These are phyloP conservation scores for Pythium dissimile DNA, from an alignment of 352 stramenopile species.

Conservation along the genomic window DNA sequence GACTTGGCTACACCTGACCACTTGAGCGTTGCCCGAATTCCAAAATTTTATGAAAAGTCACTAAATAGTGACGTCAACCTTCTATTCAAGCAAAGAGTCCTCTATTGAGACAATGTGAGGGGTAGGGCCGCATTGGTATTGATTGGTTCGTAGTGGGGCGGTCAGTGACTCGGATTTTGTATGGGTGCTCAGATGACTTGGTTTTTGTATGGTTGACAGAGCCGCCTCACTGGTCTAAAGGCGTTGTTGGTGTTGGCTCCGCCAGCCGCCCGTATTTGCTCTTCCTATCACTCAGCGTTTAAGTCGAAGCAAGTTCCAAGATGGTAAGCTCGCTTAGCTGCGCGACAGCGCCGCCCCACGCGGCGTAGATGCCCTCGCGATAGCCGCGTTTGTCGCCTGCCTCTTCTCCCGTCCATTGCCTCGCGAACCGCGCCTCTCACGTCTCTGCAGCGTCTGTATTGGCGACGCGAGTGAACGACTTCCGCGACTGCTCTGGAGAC, in stretches of 20 bases:
- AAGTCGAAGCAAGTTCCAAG: slow-evolving; percentile 84
- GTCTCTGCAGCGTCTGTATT: slow-evolving; percentile 1
- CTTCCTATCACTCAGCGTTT: slow-evolving; percentile 86
- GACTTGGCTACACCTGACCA: neutral
- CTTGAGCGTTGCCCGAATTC: neutral
- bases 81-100: neutral
- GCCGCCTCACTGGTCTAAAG: slow-evolving; percentile 27
- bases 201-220: slow-evolving; percentile 54
- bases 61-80: slow-evolving; percentile 6
- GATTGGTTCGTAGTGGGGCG: slow-evolving; percentile 66
- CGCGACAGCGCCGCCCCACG: neutral
- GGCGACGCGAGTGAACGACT: neutral
- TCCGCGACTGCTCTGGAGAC: neutral
- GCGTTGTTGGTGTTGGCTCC: slow-evolving; percentile 25
- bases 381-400: neutral
- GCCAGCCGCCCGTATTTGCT: slow-evolving; percentile 59
- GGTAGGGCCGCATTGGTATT: slow-evolving; percentile 29
- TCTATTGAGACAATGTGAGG: slow-evolving; percentile 18
- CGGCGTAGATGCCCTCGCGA: neutral
- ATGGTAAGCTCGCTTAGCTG: slow-evolving; percentile 52
- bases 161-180: slow-evolving; percentile 56
- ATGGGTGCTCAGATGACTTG: slow-evolving; percentile 35
- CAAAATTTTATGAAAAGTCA: neutral
- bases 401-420: neutral
- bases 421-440: neutral